These are phyloP conservation scores for Adansonia rubrostipa DNA, from an alignment of 441 rosid genomes.

Conservation along the genomic window DNA sequence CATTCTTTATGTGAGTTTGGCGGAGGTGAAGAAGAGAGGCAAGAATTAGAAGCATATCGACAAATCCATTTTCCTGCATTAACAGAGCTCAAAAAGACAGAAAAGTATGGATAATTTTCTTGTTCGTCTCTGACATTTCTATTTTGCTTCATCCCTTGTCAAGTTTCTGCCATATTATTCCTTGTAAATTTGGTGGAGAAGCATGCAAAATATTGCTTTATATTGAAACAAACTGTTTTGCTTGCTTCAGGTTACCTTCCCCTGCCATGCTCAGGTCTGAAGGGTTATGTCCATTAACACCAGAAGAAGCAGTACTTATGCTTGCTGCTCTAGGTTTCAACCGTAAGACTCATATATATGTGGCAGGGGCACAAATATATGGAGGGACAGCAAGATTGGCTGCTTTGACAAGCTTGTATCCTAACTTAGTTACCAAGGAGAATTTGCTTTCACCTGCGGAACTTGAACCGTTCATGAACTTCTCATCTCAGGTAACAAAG, in stretches of 20 bases:
- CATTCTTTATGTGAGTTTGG: conserved; percentile 96
- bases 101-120: conserved; percentile 49
- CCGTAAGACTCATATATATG: conserved; percentile 73
- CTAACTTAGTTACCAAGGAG: conserved; percentile 93
- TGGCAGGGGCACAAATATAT: conserved; percentile 91
- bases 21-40: conserved; percentile 79
- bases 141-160: not conserved
- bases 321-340: conserved; percentile 94
- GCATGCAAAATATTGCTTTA: not conserved
- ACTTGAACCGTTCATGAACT: conserved; percentile 81
- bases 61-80: conserved; percentile 89
- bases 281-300: conserved; percentile 93
- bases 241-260: conserved; percentile 69
- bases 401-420: conserved; percentile 83
- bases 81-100: conserved; percentile 58
- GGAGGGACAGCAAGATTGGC: conserved; percentile 72
- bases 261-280: conserved; percentile 72
- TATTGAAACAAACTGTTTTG: not conserved
- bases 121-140: not conserved
- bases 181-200: not conserved
- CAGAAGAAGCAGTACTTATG: conserved; percentile 95
- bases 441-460: conserved; percentile 74
- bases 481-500: conserved; percentile 81
- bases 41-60: conserved; percentile 79
- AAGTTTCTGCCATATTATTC: not conserved